These are phyloP conservation scores for Lepiota venenata DNA, from an alignment of 768 basidiomycete species.

Conservation along the genomic window DNA sequence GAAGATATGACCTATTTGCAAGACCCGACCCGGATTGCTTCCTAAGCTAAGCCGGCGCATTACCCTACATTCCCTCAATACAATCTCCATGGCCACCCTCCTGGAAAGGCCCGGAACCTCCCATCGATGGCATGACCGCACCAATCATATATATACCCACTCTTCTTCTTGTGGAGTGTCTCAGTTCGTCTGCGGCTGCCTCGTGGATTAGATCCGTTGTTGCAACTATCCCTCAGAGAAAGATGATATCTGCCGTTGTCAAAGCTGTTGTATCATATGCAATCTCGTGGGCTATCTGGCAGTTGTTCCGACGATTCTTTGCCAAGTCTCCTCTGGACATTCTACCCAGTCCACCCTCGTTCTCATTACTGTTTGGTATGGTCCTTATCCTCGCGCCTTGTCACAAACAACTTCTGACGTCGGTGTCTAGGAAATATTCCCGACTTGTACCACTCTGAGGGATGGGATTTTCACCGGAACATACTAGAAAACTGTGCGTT, in stretches of 20 bases:
- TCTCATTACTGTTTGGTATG: conserved; percentile 32
- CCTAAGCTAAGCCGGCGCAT: background rate
- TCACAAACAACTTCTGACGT: background rate
- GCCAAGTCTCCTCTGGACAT: conserved; percentile 24
- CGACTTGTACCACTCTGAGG: conserved; percentile 28
- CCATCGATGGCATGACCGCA: conserved; percentile 1
- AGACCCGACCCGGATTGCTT: conserved; percentile 12
- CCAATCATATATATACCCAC: background rate
- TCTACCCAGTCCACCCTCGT: conserved; percentile 33
- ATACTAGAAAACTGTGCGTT: conserved; percentile 30
- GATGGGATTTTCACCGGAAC: conserved; percentile 34
- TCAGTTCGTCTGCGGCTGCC: background rate
- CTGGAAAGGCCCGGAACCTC: background rate
- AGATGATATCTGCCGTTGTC: background rate
- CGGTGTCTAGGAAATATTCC: conserved; percentile 29
- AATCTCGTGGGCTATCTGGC: conserved; percentile 12
- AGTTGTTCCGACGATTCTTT: conserved; percentile 9
- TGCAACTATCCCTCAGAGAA: background rate
- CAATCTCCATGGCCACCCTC: background rate
- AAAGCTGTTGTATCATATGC: background rate
- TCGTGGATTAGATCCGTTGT: background rate
- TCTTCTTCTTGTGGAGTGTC: background rate
- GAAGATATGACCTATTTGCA: background rate
- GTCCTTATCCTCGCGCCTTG: too few species aligned
- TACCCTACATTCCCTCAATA: background rate